These are phyloP conservation scores for Wickerhamomyces subpelliculosus DNA, from an alignment of 805 yeast genomes.

Conservation along the genomic window DNA sequence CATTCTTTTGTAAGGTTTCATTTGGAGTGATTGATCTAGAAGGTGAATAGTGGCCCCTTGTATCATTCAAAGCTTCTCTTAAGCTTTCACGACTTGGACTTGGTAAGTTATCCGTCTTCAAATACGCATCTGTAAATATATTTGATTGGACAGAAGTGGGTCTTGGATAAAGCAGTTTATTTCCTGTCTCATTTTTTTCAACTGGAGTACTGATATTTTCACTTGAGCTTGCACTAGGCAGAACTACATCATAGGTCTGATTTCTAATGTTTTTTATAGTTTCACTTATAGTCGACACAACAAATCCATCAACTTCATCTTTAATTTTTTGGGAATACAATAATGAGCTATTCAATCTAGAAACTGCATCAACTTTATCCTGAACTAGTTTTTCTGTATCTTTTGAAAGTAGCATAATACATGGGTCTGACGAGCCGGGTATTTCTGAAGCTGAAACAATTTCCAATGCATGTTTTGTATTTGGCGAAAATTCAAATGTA, in stretches of 20 bases:
- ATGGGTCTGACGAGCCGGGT: constrained; percentile 57
- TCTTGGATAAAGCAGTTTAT: constrained; percentile 16
- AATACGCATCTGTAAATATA: constrained; percentile 35
- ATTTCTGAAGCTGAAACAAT: constrained; percentile 28
- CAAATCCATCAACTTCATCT: constrained; percentile 67
- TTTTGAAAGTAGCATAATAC: constrained; percentile 50
- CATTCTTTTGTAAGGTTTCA: constrained; percentile 22
- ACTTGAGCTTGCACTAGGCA: constrained; percentile 1
- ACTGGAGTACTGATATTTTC: too few relatives aligned
- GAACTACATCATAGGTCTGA: constrained; percentile 15
- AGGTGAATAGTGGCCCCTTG: constrained; percentile 18
- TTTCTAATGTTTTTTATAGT: constrained; percentile 46
- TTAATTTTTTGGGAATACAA: constrained; percentile 72
- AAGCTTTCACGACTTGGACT: constrained; percentile 11
- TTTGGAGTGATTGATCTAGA: constrained; percentile 39
- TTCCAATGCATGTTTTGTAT: constrained; percentile 49
- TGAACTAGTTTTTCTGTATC: constrained; percentile 60
- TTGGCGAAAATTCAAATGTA: constrained; percentile 45
- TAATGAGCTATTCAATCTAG: constrained; percentile 65
- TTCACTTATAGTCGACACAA: constrained; percentile 53
- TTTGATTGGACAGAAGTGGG: constrained; percentile 18
- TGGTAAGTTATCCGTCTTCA: constrained; percentile 36
- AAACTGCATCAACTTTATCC: constrained; percentile 62
- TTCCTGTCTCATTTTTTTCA: constrained; percentile 19
- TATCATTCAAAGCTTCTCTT: constrained; percentile 5